Evolutionary conservation across 169 alveolate species (phyloP).

Genomic region (Eimeria tenella): DNA sequence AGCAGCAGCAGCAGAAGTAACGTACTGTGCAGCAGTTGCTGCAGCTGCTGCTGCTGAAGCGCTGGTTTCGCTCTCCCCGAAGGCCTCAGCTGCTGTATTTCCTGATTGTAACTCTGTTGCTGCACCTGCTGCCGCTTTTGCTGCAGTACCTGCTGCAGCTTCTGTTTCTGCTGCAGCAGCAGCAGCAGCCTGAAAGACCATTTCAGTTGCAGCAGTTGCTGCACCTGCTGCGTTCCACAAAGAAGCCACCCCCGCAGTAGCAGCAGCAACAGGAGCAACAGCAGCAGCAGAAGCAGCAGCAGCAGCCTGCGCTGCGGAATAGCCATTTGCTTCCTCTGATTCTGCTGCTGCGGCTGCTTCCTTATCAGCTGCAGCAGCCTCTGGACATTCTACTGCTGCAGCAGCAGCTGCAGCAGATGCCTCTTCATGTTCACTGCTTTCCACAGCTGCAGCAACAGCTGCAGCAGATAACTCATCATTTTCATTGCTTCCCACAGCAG

Average conservation of each 20-base stretch:
- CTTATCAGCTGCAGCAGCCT: slow-evolving; percentile 55
- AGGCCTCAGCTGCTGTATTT: too few species aligned
- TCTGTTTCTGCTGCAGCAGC: not conserved
- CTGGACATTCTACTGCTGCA: slow-evolving; percentile 49
- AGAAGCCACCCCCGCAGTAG: not conserved
- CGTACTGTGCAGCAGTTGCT: too few species aligned
- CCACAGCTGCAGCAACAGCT: slow-evolving; percentile 43
- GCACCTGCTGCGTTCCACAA: too few species aligned
- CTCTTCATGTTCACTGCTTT: slow-evolving; percentile 21
- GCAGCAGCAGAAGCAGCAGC: not conserved
- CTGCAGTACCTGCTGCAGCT: slow-evolving; percentile 5
- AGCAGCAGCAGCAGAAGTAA: not conserved
- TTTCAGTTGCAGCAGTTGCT: too few species aligned
- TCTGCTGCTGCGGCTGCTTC: slow-evolving; percentile 67
- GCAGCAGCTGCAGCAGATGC: slow-evolving; percentile 48
- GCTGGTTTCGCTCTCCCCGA: too few species aligned
- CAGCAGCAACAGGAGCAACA: not conserved
- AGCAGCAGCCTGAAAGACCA: not conserved
- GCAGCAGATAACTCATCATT: slow-evolving; percentile 32
- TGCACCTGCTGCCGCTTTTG: not conserved
- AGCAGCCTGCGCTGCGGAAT: not conserved
- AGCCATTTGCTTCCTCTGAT: slow-evolving; percentile 53
- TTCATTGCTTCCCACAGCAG: slow-evolving; percentile 4
- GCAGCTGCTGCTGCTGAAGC: too few species aligned
- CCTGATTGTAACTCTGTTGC: too few species aligned